Evolutionary conservation across 192 early-diverging fungal genomes (phyloP).

Genomic region (Entomortierella lignicola): DNA sequence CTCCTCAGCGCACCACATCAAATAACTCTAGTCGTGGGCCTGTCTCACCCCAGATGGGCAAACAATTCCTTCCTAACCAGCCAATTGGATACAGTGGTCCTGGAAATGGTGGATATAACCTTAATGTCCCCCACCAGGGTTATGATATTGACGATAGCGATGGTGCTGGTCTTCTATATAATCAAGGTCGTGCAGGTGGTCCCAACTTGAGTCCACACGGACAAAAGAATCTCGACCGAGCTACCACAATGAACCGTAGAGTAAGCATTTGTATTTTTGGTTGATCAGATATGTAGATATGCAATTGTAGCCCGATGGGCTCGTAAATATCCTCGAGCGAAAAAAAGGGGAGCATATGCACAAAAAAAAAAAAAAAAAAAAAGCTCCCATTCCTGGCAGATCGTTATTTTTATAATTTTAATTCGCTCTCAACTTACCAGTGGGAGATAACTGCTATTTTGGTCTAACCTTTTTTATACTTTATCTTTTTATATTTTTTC

Average conservation of each 20-base stretch:
- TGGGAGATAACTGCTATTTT: no score
- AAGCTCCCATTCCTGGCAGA: neutral
- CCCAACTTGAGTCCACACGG: conserved; percentile 19
- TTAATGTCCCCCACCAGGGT: conserved; percentile 25
- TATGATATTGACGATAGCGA: conserved; percentile 44
- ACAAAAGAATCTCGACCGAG: conserved; percentile 36
- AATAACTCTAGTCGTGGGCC: conserved; percentile 22
- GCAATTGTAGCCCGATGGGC: no score
- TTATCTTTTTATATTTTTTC: no score
- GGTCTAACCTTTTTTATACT: no score
- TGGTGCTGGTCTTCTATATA: conserved; percentile 36
- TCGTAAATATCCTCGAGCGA: no score
- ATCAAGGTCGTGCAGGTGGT: conserved; percentile 45
- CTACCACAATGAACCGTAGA: conserved; percentile 50
- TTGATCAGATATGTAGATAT: no score
- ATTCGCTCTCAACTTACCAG: no score
- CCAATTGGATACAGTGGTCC: conserved; percentile 30
- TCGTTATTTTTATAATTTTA: conserved; percentile 17
- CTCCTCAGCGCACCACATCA: conserved; percentile 19
- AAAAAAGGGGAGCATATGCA: no score
- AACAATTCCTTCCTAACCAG: conserved; percentile 30
- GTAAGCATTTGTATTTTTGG: conserved; percentile 23
- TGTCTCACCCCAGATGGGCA: conserved; percentile 17
- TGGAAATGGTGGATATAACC: conserved; percentile 21
- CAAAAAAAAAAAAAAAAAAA: neutral